Base-by-base conservation (phyloP, 257 asterid species). In the Solanum piurae region DNA sequence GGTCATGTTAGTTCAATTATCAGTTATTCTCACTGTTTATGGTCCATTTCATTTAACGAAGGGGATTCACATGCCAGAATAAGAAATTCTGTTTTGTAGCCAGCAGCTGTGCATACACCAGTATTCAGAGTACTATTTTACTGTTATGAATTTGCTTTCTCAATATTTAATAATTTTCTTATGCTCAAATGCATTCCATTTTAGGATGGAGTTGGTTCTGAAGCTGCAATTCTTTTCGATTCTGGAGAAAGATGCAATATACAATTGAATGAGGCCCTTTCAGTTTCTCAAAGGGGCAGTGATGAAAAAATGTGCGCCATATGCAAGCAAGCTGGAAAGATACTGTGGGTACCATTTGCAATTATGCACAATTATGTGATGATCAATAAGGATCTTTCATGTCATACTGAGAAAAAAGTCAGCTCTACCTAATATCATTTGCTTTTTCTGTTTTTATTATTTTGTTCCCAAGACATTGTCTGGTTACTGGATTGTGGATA, bases 311-410 rank as follows among this genome's bases (percentile, higher is more conserved):
- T 91, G 86, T 93, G 95, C 75, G 76, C 87, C 88, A 85, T 89
- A 74, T 93, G 98, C 98, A 90, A 85, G 89, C 90, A 89, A 87
- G 92, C 75, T 86, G 94, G 93, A 91, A 90, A 95, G 91, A 94
- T 92, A 93, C 90, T 91, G 98, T 95, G 95, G 90, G 98, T 94
- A 92, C 92, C 91, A 89, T 88, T 90, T 89, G 88, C 84, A 36
- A 76, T 90, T 69, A n/a, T 87, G 87, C 91, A 82, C 40, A 44
- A 14, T 27, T 46, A 80, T 46, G 14, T 80, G 68, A 46, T 80
- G 68, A 60, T 18, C 66, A 80, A 46, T 80, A 27, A 80, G 52
- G 66, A 27, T 44, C 27, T 79, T 79, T 44, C 64, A 42, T 8
- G 66, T 29, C 85, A 80, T 27, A 27, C 66, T 80, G 40, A 46